phyloP scores from a whole-genome alignment of 2,329 filamentous ascomycete species.

The Colletotrichum euphorbiae region DNA sequence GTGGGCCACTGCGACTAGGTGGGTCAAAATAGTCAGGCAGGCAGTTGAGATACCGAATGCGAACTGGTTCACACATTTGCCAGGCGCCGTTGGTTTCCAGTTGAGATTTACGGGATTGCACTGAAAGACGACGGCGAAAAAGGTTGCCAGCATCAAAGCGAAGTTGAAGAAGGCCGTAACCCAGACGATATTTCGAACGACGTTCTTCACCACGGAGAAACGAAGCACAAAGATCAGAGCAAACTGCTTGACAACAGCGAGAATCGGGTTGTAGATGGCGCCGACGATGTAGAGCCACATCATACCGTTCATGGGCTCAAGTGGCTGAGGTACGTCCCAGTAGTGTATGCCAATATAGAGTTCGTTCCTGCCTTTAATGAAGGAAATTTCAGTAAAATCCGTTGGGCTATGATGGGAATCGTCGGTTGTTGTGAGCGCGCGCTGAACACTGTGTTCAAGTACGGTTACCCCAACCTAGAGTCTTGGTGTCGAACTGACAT shows the following conservation, averaged over 20 bases:
- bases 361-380: no score
- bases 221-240: constrained; percentile 49
- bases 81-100: constrained; percentile 45
- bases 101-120: constrained; percentile 51
- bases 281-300: no score
- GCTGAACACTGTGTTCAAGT: no score
- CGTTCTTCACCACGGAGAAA: constrained; percentile 46
- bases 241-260: constrained; percentile 53
- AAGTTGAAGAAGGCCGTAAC: constrained; percentile 51
- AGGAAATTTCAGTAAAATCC: no score
- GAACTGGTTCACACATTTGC: constrained; percentile 4
- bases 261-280: constrained; percentile 57
- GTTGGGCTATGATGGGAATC: no score
- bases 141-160: constrained; percentile 49
- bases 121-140: constrained; percentile 54
- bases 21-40: constrained; percentile 28
- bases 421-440: no score
- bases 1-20: constrained; percentile 43
- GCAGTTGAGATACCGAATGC: constrained; percentile 20
- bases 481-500: no score
- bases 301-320: no score
- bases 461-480: no score
- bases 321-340: no score
- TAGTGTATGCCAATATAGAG: no score
- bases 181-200: constrained; percentile 44